phyloP scores from a whole-genome alignment of 106 monocot genomes.

The Xerophyta viscosa region DNA sequence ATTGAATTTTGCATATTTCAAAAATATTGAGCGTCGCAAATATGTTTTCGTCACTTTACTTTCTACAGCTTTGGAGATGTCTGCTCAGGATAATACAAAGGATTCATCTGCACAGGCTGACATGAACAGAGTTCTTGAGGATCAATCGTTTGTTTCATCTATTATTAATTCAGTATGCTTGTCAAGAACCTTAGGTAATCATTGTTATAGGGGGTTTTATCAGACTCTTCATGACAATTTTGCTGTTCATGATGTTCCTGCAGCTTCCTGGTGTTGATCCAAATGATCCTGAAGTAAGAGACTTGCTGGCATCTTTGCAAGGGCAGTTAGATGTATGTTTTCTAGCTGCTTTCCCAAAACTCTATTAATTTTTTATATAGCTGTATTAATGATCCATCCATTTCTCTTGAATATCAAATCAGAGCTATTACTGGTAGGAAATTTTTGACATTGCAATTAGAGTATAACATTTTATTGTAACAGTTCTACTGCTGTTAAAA shows the following conservation, averaged over 20 bases:
- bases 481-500: too few relatives aligned
- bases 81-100: slow-evolving; percentile 47
- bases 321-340: slow-evolving; percentile 49
- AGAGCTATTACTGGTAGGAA: too few relatives aligned
- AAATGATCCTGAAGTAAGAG: slow-evolving; percentile 73
- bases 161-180: slow-evolving; percentile 80
- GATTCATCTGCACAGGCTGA: slow-evolving; percentile 46
- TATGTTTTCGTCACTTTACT: background rate
- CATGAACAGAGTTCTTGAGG: slow-evolving; percentile 73
- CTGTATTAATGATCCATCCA: too few relatives aligned
- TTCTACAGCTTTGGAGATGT: slow-evolving; percentile 89
- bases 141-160: slow-evolving; percentile 86
- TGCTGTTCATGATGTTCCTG: background rate
- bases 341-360: background rate
- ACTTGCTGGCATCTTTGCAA: slow-evolving; percentile 77
- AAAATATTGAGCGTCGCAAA: background rate
- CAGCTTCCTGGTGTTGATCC: slow-evolving; percentile 92
- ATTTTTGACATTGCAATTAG: too few relatives aligned
- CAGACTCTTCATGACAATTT: background rate
- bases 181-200: background rate
- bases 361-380: background rate
- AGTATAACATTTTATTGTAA: too few relatives aligned
- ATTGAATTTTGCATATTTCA: background rate
- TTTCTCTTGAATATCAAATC: too few relatives aligned
- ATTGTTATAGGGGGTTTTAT: background rate